Base-by-base conservation (phyloP, 2,329 filamentous ascomycete genomes). In the Ceratocystiopsis brevicomis region DNA sequence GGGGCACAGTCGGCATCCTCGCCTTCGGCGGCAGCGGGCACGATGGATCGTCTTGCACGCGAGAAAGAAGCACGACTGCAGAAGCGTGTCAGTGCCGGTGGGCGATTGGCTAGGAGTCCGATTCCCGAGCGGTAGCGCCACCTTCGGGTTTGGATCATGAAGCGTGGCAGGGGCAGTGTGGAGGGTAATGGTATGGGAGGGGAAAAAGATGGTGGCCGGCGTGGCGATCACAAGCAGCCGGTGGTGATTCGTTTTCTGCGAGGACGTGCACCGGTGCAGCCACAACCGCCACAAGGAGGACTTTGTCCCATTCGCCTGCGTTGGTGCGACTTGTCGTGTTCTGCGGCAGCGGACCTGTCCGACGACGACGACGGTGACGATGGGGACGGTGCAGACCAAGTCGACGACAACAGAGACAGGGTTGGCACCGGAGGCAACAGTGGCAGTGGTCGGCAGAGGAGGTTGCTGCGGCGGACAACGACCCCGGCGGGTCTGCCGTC, bases 31-130 rank as follows among this genome's bases (percentile, higher is more conserved):
- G 61, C 54, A 40, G 49, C 60, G 60, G 57, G 38, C 19, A 12
- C 47, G 3, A 45, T 47, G 42, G 71, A 76, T 42, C 67, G 63
- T 50, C 56, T 71, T 42, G 66, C 71, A 45, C 68, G 68, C 37
- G 79, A 85, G 52, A 74, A 69, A 54, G 79, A 86, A 53, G 62
- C 69, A 19, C 75, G 76, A 48, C 59, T 88, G 47, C 79, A 85
- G 58, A 90, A 90, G 64, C 70, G 82, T 47, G 76, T 83, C 48
- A 86, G 81, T 56, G 81, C 78, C 21, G 81, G 81, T 39, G 81
- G 81, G 40, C 69, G 80, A 51, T 67, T 88, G 55, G 75, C 75
- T 47, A 76, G 69, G 60, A 69, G 69, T 53, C 69, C 72, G 53
- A 76, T 76, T 57, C 71, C 71, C 53, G 72, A 76, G 60, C 68